Conservation (phyloP, 352 stramenopile genomes). For the Phytophthora brassicae region DNA sequence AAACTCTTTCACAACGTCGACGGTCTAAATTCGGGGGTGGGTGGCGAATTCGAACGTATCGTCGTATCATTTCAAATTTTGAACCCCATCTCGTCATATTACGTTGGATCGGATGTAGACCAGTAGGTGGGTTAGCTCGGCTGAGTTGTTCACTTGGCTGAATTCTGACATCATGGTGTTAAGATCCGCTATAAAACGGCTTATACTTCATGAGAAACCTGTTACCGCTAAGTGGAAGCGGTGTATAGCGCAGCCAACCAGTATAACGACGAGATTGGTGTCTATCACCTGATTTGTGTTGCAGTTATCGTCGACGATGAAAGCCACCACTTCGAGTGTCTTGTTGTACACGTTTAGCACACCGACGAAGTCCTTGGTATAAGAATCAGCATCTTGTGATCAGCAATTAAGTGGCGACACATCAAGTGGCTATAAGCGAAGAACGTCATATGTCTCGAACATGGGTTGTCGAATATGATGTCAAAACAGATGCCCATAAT, state of each 20-base stretch:
- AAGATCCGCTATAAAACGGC: not conserved
- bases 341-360: not conserved
- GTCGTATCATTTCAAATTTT: not conserved
- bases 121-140: too few species aligned
- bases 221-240: not conserved
- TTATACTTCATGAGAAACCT: not conserved
- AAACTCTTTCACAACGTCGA: not conserved
- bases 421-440: not conserved
- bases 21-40: not conserved
- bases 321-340: not conserved
- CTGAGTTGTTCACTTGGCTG: not conserved
- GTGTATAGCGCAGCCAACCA: not conserved
- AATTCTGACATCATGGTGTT: not conserved
- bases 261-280: not conserved
- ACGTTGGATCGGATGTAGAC: not conserved
- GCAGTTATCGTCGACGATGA: not conserved
- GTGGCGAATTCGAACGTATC: not conserved
- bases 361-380: not conserved
- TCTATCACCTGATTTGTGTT: not conserved
- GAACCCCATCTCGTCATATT: slow-evolving; percentile 4
- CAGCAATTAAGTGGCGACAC: not conserved
- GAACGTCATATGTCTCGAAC: not conserved
- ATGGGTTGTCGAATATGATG: too few species aligned
- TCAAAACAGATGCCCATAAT: too few species aligned
- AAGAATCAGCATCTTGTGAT: not conserved